Evolutionary conservation across 257 asterid species (phyloP), one percentile per base, ranked within the genome.

Genomic region (Solanum microdontum): DNA sequence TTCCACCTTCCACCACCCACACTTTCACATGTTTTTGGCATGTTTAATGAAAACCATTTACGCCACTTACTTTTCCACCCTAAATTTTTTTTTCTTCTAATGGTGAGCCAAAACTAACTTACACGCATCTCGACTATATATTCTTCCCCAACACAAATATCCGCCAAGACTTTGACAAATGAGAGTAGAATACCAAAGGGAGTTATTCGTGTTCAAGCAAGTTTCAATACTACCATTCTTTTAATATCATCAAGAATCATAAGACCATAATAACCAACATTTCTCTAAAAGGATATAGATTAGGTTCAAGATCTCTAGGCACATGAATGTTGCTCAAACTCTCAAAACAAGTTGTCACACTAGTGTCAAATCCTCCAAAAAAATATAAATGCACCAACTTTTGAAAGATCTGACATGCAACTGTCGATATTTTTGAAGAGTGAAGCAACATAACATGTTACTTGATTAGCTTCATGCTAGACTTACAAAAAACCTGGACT

Each of bases 381-480:
- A 21, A 32, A 32, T 32, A 28, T 1, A 28, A 28, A 14, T 30
- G 8, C 7, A 32, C 2, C 4, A 33, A 9, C 28, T 33, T 73
- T 73, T 73, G 15, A 11, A 33, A 73, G 30, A 73, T 33, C 15
- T 5, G 45, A 11, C 19, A 36, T 5, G 32, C 30, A 74, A 11
- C 30, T 9, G 8, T 33, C 28, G 51, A 74, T 11, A 36, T 73
- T 73, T 73, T 73, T 32, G 28, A 73, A 33, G 26, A 73, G 45
- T 4, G 15, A 9, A 73, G 26, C 15, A 33, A 73, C 45, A 73
- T 4, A 72, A 32, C n/a, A 72, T 73, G 80, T 19, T 73, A 36
- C 82, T 75, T 37, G 93, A 90, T 83, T 58, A 89, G 86, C 92
- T 72, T 87, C 79, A 86, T 91, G 8, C 84, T 34, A 36, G 30